phyloP scores from a whole-genome alignment of 768 basidiomycete genomes.

The Lepiota brunneoincarnata region DNA sequence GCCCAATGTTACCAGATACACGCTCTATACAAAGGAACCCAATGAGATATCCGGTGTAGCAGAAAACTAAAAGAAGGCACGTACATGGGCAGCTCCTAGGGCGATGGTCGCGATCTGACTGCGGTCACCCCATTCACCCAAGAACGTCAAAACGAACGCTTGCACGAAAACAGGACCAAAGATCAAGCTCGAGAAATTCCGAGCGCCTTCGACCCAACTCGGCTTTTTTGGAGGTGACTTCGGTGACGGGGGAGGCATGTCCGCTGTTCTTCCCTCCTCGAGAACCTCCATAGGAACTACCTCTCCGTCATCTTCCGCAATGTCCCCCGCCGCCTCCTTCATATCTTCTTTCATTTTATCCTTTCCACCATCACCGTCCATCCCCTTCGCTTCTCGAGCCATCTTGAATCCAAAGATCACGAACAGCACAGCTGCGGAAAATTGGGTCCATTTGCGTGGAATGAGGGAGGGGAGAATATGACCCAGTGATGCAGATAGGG shows the following conservation, averaged over 20 bases:
- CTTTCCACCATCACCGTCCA: conserved; percentile 58
- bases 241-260: conserved; percentile 15
- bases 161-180: conserved; percentile 95
- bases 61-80: conserved; percentile 16
- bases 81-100: conserved; percentile 90
- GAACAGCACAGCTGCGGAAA: conserved; percentile 79
- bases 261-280: conserved; percentile 59
- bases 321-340: conserved; percentile 94
- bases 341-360: conserved; percentile 92
- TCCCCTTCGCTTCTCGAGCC: conserved; percentile 78
- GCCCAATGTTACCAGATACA: conserved; percentile 86
- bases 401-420: conserved; percentile 89
- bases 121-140: conserved; percentile 99
- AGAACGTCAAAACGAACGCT: conserved; percentile 90
- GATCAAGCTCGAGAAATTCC: conserved; percentile 81
- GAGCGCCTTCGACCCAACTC: conserved; percentile 52
- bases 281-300: conserved; percentile 69
- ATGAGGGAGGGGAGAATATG: conserved; percentile 84
- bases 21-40: conserved; percentile 54
- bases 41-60: neutral
- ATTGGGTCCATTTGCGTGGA: conserved; percentile 64
- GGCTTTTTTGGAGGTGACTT: conserved; percentile 16
- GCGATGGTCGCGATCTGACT: conserved; percentile 98
- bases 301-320: conserved; percentile 69
- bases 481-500: conserved; percentile 92